Percentiles rank a stretch among this genome's conserved stretches.
Conservation (phyloP, 2,329 filamentous ascomycete genomes). For the Cladobotryum mycophilum region DNA sequence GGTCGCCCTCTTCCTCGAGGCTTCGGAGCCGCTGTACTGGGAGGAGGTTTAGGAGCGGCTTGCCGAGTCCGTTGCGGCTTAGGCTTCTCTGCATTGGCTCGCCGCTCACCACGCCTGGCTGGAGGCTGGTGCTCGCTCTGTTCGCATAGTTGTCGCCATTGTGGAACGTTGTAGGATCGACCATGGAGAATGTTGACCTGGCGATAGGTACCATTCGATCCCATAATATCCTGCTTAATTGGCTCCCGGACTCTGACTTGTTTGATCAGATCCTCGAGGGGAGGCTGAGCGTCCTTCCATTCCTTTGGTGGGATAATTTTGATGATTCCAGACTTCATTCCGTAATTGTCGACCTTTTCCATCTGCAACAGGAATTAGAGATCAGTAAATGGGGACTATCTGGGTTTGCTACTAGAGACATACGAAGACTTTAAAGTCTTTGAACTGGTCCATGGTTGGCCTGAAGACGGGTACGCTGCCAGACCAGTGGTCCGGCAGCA, state of each 20-base stretch:
- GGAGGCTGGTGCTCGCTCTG: constrained; percentile 95
- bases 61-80: constrained; percentile 38
- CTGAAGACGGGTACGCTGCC: constrained; percentile 90
- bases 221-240: constrained; percentile 97
- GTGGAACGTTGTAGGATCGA: constrained; percentile 89
- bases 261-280: constrained; percentile 80
- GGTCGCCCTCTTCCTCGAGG: constrained; percentile 37
- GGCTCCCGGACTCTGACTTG: constrained; percentile 91
- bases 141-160: constrained; percentile 90
- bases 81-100: constrained; percentile 53
- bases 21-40: constrained; percentile 29
- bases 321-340: constrained; percentile 95
- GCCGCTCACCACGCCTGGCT: constrained; percentile 76
- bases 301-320: constrained; percentile 91
- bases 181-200: constrained; percentile 97
- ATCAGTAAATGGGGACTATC: constrained; percentile 20
- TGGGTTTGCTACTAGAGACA: constrained; percentile 22
- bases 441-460: constrained; percentile 92
- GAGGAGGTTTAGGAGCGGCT: constrained; percentile 23
- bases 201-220: constrained; percentile 88
- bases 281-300: constrained; percentile 78
- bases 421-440: constrained; percentile 88
- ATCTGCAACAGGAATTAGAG: constrained; percentile 39
- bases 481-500: constrained; percentile 83
- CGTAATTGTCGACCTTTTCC: constrained; percentile 83